A percentile compares a stretch with the other conserved stretches of the same genome.
Conservation (phyloP, 148 eudicot species). For the Chenopodium berlandieri region DNA sequence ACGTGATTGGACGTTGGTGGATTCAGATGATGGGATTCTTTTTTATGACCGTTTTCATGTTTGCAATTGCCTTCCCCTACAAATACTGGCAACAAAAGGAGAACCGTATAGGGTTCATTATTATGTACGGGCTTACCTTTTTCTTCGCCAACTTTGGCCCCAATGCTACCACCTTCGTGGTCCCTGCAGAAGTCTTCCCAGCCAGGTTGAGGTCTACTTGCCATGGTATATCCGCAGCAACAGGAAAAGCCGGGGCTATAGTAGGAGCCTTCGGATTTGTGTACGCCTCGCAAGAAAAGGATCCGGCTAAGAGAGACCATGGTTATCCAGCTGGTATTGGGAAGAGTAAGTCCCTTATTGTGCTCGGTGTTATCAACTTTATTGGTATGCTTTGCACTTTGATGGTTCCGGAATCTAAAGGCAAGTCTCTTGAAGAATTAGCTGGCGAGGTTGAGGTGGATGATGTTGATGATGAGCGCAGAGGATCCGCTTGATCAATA, state of each 20-base stretch:
- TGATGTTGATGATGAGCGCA: background rate
- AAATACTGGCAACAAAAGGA: conserved; percentile 37
- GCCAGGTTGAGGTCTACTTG: conserved; percentile 39
- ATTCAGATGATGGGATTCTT: conserved; percentile 31
- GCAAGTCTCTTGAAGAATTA: conserved; percentile 51
- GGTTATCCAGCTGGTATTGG: conserved; percentile 36
- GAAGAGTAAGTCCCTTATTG: conserved; percentile 29
- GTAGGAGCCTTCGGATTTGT: conserved; percentile 35
- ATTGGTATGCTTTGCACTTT: conserved; percentile 46
- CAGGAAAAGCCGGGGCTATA: conserved; percentile 38
- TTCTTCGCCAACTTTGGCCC: conserved; percentile 41
- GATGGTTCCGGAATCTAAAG: conserved; percentile 51
- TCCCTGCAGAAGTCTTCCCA: conserved; percentile 36
- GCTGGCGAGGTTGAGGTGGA: conserved; percentile 30
- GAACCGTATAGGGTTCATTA: conserved; percentile 29
- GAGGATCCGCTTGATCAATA: background rate
- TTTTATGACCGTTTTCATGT: conserved; percentile 77
- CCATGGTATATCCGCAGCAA: conserved; percentile 34
- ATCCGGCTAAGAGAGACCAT: conserved; percentile 17
- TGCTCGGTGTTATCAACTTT: conserved; percentile 38
- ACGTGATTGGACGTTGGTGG: conserved; percentile 25
- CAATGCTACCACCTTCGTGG: conserved; percentile 34
- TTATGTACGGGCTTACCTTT: conserved; percentile 34
- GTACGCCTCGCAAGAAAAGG: conserved; percentile 29
- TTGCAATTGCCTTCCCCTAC: conserved; percentile 60